These are phyloP conservation scores for Candolleomyces eurysporus DNA, from an alignment of 768 basidiomycete genomes.

Conservation along the genomic window DNA sequence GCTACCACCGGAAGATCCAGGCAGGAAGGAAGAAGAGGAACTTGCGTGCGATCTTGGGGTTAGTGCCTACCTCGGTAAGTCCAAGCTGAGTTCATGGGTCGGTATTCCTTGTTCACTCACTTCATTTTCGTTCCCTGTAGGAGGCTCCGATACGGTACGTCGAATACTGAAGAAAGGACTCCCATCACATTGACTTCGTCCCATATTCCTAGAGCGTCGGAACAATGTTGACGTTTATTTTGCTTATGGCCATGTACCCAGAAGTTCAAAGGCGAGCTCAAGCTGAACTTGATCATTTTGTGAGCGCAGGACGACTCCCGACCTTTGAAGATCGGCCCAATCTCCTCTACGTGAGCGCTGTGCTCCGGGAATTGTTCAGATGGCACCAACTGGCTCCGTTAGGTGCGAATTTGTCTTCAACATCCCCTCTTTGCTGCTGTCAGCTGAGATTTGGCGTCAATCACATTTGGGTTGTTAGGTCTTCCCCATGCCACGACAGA, in stretches of 20 bases:
- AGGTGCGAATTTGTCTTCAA: conserved; percentile 11
- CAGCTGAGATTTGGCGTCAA: neutral
- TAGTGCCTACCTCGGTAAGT: neutral
- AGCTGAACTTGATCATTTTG: conserved; percentile 18
- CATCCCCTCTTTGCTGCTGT: neutral
- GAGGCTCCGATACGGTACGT: neutral
- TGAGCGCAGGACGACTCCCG: conserved; percentile 17
- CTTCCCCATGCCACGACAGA: conserved; percentile 13
- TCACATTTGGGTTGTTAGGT: conserved; percentile 4
- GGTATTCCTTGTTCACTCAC: neutral
- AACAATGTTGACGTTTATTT: conserved; percentile 7
- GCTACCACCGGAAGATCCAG: neutral
- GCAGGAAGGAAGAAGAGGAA: neutral
- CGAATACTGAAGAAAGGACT: too few species aligned
- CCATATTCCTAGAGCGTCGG: neutral
- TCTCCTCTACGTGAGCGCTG: conserved; percentile 12
- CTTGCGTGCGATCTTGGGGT: neutral
- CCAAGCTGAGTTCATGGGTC: neutral
- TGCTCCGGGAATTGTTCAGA: conserved; percentile 20
- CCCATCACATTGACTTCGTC: neutral
- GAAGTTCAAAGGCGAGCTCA: conserved; percentile 29
- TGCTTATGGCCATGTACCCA: conserved; percentile 39
- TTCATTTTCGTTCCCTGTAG: neutral
- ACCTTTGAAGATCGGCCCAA: conserved; percentile 12
- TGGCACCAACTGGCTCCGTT: conserved; percentile 15